Evolutionary conservation across 345 rosid species (phyloP).

Genomic region (Sisymbrium altissimum): DNA sequence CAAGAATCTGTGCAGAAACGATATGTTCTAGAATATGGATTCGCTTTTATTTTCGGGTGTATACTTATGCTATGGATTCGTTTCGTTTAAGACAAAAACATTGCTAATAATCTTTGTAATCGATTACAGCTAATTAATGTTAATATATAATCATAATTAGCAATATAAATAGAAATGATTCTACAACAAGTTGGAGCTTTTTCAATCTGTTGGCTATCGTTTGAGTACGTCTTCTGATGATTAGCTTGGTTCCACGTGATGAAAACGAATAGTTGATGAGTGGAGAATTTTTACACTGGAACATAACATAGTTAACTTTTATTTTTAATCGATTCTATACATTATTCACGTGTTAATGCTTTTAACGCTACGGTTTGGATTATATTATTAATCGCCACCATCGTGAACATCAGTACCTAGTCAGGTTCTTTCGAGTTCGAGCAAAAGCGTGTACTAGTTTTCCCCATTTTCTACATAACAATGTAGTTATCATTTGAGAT

Average conservation of each 20-base stretch:
- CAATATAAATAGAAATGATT: constrained; percentile 9
- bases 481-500: no score
- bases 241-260: constrained; percentile 29
- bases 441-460: neutral
- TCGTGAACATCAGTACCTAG: neutral
- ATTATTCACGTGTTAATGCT: neutral
- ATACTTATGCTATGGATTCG: constrained; percentile 15
- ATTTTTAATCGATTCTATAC: neutral
- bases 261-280: constrained; percentile 13
- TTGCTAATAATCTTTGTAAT: neutral
- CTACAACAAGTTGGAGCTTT: constrained; percentile 19
- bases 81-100: constrained; percentile 3
- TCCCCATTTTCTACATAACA: neutral
- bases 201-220: constrained; percentile 21
- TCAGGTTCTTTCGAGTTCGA: neutral
- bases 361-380: neutral
- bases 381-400: neutral
- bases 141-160: neutral
- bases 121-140: constrained; percentile 28
- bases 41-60: constrained; percentile 15
- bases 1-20: neutral
- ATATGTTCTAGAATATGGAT: neutral
- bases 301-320: neutral
- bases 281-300: constrained; percentile 22
- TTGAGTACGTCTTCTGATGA: constrained; percentile 11